Percentiles rank a stretch among this genome's conserved stretches.
Conservation (phyloP, 306 rosid species). For the Fragaria iinumae region DNA sequence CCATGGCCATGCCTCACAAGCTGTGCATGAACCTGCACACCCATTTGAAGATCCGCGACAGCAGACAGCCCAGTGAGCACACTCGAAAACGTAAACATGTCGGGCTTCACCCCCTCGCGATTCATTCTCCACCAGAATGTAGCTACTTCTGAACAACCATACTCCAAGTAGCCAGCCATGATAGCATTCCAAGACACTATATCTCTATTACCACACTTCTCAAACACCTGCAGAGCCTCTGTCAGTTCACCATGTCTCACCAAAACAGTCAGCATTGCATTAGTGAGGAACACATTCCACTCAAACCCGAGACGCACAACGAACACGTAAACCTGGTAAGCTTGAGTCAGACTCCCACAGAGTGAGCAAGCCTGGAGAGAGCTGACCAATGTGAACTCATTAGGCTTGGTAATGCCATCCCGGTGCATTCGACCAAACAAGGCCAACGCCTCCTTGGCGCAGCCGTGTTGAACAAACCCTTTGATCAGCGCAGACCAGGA, state of each 20-base stretch:
- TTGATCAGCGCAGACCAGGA: constrained; percentile 69
- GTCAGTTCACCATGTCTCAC: constrained; percentile 52
- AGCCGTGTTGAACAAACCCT: constrained; percentile 50
- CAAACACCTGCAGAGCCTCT: constrained; percentile 50
- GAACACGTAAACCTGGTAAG: constrained; percentile 54
- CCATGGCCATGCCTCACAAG: constrained; percentile 64
- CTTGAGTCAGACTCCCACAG: constrained; percentile 23
- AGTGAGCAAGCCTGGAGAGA: constrained; percentile 74
- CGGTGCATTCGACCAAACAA: constrained; percentile 56
- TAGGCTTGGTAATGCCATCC: constrained; percentile 54
- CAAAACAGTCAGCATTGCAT: constrained; percentile 53
- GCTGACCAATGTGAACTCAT: constrained; percentile 70
- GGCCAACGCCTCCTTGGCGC: constrained; percentile 42
- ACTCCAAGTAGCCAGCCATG: constrained; percentile 62
- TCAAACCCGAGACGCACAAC: constrained; percentile 54
- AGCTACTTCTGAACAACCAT: constrained; percentile 40
- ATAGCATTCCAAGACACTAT: constrained; percentile 72
- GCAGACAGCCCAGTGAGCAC: constrained; percentile 64
- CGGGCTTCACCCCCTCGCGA: constrained; percentile 43
- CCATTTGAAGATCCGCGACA: constrained; percentile 46
- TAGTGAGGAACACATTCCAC: constrained; percentile 51
- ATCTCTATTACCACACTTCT: constrained; percentile 42
- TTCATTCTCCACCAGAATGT: constrained; percentile 55
- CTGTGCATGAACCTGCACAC: constrained; percentile 58
- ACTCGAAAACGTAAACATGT: constrained; percentile 57